phyloP scores from a whole-genome alignment of 2,329 filamentous ascomycete genomes.

The Emericellopsis atlantica region DNA sequence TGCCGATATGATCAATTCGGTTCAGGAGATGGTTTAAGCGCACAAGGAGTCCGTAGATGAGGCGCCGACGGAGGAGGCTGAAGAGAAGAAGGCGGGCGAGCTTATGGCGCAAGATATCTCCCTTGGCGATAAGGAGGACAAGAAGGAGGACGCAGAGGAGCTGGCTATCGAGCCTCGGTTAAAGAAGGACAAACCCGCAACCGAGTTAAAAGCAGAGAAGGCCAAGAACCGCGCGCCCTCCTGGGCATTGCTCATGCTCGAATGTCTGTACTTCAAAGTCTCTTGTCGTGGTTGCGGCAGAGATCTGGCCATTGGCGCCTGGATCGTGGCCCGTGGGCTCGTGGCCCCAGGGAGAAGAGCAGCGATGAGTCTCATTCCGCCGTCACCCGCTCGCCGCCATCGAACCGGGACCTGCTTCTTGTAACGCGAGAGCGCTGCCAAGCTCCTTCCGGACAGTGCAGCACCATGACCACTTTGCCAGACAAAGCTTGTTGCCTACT shows the following conservation, averaged over 20 bases:
- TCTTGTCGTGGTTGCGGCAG: too few relatives aligned
- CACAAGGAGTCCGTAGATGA: conserved; percentile 36
- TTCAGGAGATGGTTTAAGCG: conserved; percentile 70
- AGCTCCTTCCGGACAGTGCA: too few relatives aligned
- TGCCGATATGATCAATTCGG: conserved; percentile 71
- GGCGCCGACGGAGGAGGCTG: conserved; percentile 22
- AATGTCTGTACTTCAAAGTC: too few relatives aligned
- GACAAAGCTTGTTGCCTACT: too few relatives aligned
- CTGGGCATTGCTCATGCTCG: conserved; percentile 79
- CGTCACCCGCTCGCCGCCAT: too few relatives aligned
- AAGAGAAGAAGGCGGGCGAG: conserved; percentile 31
- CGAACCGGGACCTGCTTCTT: too few relatives aligned
- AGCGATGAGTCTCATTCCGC: too few relatives aligned
- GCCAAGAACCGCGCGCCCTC: conserved; percentile 75
- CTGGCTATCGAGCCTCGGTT: conserved; percentile 33
- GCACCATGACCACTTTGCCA: too few relatives aligned
- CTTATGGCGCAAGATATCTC: conserved; percentile 55
- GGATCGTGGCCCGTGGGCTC: too few relatives aligned
- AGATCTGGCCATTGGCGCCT: too few relatives aligned
- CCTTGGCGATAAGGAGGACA: conserved; percentile 54
- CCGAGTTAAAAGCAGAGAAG: conserved; percentile 71
- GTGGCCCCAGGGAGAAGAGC: too few relatives aligned
- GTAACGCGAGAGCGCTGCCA: too few relatives aligned
- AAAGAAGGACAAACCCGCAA: conserved; percentile 75
- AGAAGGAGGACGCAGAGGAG: conserved; percentile 33